Conservation (phyloP, 345 rosid species). For the Brassica cretica region DNA sequence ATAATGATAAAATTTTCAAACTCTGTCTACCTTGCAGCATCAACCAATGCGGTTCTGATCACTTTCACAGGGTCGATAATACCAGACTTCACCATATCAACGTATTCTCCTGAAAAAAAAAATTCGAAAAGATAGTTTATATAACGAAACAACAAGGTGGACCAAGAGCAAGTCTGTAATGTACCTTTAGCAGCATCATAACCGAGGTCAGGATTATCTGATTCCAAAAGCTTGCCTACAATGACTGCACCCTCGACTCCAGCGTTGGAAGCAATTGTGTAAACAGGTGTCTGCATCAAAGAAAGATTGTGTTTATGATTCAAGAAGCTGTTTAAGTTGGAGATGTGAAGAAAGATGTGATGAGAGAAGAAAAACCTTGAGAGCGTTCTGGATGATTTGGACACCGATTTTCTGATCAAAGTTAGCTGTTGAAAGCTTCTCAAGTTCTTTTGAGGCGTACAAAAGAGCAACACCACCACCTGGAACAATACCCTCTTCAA, state of each 20-base stretch:
- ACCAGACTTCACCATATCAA: conserved; percentile 94
- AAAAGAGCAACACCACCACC: conserved; percentile 97
- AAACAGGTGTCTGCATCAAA: conserved; percentile 70
- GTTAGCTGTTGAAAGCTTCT: conserved; percentile 83
- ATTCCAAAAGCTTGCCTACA: conserved; percentile 93
- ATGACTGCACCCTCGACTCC: conserved; percentile 99
- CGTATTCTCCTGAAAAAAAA: conserved; percentile 69
- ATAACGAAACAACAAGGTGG: conserved; percentile 2
- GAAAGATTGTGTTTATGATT: not conserved
- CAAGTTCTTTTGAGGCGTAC: conserved; percentile 87
- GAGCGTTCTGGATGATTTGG: conserved; percentile 94
- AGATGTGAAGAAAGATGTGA: not conserved
- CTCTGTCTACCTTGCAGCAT: conserved; percentile 79
- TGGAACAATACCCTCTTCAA: conserved; percentile 98
- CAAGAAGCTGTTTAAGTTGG: not conserved
- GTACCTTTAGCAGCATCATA: conserved; percentile 98
- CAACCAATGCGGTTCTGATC: conserved; percentile 93
- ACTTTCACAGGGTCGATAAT: conserved; percentile 94
- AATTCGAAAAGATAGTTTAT: not conserved
- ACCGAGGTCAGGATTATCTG: conserved; percentile 82
- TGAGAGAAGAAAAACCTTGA: conserved; percentile 57
- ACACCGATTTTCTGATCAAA: conserved; percentile 98
- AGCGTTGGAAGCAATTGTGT: conserved; percentile 87
- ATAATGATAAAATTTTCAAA: not conserved
- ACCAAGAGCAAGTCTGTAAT: not conserved